phyloP scores from a whole-genome alignment of 305 asterid genomes.

The Plantago lanceolata region DNA sequence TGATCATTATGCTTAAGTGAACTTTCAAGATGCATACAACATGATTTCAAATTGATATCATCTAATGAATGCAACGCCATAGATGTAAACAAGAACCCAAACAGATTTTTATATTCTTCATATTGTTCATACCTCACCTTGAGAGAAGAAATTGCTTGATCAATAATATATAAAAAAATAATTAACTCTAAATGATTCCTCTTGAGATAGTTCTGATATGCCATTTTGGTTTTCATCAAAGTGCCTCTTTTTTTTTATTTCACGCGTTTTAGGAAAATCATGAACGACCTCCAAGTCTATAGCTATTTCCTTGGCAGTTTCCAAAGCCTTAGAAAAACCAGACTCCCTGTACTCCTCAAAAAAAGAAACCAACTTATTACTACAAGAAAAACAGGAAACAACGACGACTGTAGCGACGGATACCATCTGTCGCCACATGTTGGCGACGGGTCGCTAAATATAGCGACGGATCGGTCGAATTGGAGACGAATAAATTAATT shows the following conservation, averaged over 20 bases:
- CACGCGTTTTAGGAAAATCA: neutral
- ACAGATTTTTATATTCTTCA: neutral
- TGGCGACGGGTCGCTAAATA: too few species aligned
- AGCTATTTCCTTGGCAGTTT: neutral
- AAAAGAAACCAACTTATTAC: neutral
- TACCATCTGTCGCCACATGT: too few species aligned
- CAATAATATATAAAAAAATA: neutral
- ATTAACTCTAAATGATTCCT: neutral
- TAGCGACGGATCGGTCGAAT: too few species aligned
- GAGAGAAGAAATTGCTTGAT: neutral
- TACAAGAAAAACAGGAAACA: too few species aligned
- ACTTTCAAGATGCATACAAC: neutral
- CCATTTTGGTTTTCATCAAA: neutral
- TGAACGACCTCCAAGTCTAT: neutral
- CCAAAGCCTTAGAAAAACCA: neutral
- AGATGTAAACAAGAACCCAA: neutral
- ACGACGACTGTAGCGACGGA: too few species aligned
- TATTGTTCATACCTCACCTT: neutral
- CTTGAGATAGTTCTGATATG: neutral
- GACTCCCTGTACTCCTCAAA: neutral
- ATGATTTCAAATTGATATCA: neutral
- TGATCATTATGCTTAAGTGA: neutral
- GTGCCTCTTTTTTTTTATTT: neutral
- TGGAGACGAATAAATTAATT: too few species aligned
- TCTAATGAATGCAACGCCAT: neutral